Evolutionary conservation across 2,329 filamentous ascomycete species (phyloP).

Genomic region (Rhynchosporium agropyri): DNA sequence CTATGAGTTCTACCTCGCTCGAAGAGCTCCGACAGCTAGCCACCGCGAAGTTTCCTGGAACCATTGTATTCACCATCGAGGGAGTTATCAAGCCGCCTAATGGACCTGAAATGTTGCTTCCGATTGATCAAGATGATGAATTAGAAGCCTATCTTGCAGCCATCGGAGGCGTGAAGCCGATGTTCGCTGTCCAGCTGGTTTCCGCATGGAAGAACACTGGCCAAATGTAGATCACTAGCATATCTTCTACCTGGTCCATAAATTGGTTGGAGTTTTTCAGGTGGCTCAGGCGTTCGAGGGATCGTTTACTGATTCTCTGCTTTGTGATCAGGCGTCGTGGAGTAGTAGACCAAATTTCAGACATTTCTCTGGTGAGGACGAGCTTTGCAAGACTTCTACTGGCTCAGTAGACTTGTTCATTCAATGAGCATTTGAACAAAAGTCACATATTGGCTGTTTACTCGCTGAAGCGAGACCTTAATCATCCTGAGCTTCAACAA

Average conservation of each 20-base stretch:
- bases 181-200: conserved; percentile 41
- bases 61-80: conserved; percentile 62
- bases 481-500: no score
- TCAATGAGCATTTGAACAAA: not conserved
- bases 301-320: not conserved
- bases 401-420: not conserved
- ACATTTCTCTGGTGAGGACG: not conserved
- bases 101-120: conserved; percentile 60
- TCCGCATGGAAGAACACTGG: conserved; percentile 38
- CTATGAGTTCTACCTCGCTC: conserved; percentile 57
- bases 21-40: conserved; percentile 65
- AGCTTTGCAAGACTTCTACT: not conserved
- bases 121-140: conserved; percentile 72
- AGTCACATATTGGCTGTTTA: not conserved
- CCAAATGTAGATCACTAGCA: conserved; percentile 20
- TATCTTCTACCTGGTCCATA: not conserved
- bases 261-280: not conserved
- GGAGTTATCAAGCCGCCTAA: conserved; percentile 63
- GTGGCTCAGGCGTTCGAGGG: not conserved
- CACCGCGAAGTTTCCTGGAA: conserved; percentile 61
- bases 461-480: not conserved
- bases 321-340: not conserved
- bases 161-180: conserved; percentile 41
- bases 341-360: not conserved
- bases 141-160: conserved; percentile 72